Percentiles rank a stretch among this genome's conserved stretches.
phyloP scores from a whole-genome alignment of 768 basidiomycete genomes.

The Dacryopinax primogenitus region DNA sequence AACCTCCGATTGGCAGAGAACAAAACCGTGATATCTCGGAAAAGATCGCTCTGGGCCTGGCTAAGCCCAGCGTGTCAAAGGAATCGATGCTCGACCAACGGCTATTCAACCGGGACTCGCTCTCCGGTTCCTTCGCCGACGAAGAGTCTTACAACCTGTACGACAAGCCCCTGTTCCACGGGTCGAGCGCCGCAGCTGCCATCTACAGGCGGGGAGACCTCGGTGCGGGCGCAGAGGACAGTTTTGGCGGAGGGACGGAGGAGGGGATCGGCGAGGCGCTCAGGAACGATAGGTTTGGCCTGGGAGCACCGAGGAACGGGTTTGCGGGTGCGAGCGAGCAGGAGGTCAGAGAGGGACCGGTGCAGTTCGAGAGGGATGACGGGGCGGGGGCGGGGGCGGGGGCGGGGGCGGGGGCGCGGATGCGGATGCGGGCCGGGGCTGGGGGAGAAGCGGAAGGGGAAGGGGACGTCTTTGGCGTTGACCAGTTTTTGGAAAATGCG shows the following conservation, averaged over 20 bases:
- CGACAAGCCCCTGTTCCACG: constrained; percentile 90
- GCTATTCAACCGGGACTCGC: constrained; percentile 90
- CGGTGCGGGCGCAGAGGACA: constrained; percentile 69
- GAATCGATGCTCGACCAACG: constrained; percentile 96
- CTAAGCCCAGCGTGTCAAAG: constrained; percentile 91
- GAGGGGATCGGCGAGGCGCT: constrained; percentile 86
- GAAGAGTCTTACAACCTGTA: constrained; percentile 92
- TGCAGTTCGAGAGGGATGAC: constrained; percentile 96
- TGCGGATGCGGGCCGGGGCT: too few species aligned
- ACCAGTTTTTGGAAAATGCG: constrained; percentile 94
- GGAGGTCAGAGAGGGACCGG: constrained; percentile 81
- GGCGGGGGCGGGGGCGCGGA: too few species aligned
- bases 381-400: too few species aligned
- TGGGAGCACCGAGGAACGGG: constrained; percentile 64
- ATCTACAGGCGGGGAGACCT: constrained; percentile 94
- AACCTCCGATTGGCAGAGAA: constrained; percentile 33
- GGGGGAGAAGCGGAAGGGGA: too few species aligned
- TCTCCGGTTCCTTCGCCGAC: constrained; percentile 68
- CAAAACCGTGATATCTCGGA: constrained; percentile 99
- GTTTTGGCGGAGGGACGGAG: constrained; percentile 88
- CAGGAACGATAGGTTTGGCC: constrained; percentile 83
- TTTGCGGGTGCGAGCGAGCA: constrained; percentile 85
- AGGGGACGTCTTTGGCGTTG: constrained; percentile 94
- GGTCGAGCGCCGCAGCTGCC: constrained; percentile 94
- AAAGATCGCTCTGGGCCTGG: constrained; percentile 93